Evolutionary conservation across 164 flowering plant genomes (phyloP), one percentile per base, ranked within the genome.

Genomic region (Litsea cubeba): DNA sequence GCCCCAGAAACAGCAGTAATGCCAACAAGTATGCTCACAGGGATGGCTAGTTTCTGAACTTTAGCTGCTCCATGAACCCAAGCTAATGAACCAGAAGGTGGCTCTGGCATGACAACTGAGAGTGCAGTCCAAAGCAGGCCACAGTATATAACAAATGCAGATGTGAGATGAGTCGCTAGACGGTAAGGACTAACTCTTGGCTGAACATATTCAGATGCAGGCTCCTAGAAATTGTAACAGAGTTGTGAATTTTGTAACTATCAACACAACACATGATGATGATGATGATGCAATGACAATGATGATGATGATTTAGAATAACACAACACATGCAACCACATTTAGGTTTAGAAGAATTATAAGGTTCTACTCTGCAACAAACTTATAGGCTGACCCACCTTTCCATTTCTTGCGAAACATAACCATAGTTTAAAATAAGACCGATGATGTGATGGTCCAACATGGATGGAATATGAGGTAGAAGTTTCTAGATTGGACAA

Each of bases 121-220:
- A 93, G 88, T 62, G 89, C 97, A 71, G 96, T 93, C 99, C 98
- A 93, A 60, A 93, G 82, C 67, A 95, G 89, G 77, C 98, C 98
- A 81, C 88, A 79, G 70, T 95, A 95, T 49, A 95, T 95, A 46
- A 68, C 87, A 85, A 95, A 95, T 70, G 99, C 97, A 70, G 98
- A 95, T 62, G 95, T 95, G 69, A 95, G 92, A 80, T 93, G 98
- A 81, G 97, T 92, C 10, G 99, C 93, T 46, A 95, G 90, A 51
- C 99, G 90, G 72, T 95, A 92, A 20, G 99, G 98, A 87, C 98
- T 95, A 62, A 95, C 97, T 81, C 98, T 85, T 63, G 99, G 98
- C 82, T 93, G 89, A 84, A 79, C 83, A 79, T 84, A 85, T 74
- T 86, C 87, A 65, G 89, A 86, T 54, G 28, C 72, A 40, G 98